A percentile compares a stretch with the other conserved stretches of the same genome.
These are phyloP conservation scores for Graphium sp. DNA, from an alignment of 2,329 filamentous ascomycete species.

Conservation along the genomic window DNA sequence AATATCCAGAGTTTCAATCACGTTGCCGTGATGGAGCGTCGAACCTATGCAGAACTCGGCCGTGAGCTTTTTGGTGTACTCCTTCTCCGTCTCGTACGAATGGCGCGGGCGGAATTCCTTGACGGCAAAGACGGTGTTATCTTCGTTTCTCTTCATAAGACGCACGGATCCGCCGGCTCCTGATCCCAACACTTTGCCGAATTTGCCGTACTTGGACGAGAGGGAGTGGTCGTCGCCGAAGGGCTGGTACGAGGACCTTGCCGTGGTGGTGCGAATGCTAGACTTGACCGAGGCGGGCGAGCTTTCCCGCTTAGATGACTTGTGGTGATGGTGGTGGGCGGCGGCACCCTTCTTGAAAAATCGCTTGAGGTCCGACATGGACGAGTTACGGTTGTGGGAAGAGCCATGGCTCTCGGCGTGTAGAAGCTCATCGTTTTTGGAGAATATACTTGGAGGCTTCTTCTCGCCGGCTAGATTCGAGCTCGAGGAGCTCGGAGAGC, in stretches of 20 bases:
- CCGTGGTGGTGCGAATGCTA: no score
- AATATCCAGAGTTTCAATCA: slow-evolving; percentile 95
- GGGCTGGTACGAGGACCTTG: no score
- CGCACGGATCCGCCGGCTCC: slow-evolving; percentile 90
- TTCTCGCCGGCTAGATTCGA: slow-evolving; percentile 32
- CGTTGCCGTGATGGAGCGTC: slow-evolving; percentile 90
- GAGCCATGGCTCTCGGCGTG: slow-evolving; percentile 10
- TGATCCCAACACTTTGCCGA: slow-evolving; percentile 83
- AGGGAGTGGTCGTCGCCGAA: slow-evolving; percentile 91
- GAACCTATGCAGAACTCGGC: slow-evolving; percentile 97
- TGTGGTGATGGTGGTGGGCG: slow-evolving; percentile 49
- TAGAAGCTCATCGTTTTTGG: slow-evolving; percentile 3
- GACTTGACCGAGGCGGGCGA: no score
- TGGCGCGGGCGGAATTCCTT: slow-evolving; percentile 92
- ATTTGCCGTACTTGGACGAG: slow-evolving; percentile 83
- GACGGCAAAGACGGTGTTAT: slow-evolving; percentile 87
- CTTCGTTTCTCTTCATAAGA: slow-evolving; percentile 82
- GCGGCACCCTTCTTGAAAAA: slow-evolving; percentile 64
- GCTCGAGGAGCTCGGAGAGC: slow-evolving; percentile 37
- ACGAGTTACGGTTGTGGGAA: slow-evolving; percentile 50
- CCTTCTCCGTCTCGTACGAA: slow-evolving; percentile 82
- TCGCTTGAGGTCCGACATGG: slow-evolving; percentile 90
- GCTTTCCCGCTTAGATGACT: slow-evolving; percentile 39
- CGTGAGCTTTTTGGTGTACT: slow-evolving; percentile 96
- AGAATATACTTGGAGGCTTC: no score